Evolutionary conservation across 805 yeast species (phyloP).

Genomic region (Saccharomycopsis sp.): DNA sequence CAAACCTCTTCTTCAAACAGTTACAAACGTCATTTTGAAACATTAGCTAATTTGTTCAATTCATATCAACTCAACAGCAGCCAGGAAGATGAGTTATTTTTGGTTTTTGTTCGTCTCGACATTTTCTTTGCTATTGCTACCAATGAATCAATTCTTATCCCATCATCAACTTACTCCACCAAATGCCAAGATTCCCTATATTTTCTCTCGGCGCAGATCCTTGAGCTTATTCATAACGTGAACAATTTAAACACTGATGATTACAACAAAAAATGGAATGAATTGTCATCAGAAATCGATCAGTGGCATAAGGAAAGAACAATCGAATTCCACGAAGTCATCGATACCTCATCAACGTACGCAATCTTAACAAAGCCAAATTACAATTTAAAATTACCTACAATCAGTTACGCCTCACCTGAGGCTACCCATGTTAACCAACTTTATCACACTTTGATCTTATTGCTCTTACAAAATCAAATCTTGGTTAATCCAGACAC

Average conservation of each 20-base stretch:
- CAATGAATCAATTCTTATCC: slow-evolving; percentile 8
- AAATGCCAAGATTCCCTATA: too few relatives aligned
- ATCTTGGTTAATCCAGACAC: slow-evolving; percentile 3
- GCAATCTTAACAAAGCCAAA: too few relatives aligned
- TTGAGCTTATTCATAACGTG: slow-evolving; percentile 6
- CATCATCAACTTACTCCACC: neutral
- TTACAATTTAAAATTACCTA: slow-evolving; percentile 10
- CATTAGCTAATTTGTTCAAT: slow-evolving; percentile 8
- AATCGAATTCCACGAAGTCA: slow-evolving; percentile 4
- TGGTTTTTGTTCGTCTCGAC: slow-evolving; percentile 16
- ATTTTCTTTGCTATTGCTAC: slow-evolving; percentile 10
- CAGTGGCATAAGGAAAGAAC: slow-evolving; percentile 11
- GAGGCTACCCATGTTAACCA: slow-evolving; percentile 7
- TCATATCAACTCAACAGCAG: slow-evolving; percentile 3
- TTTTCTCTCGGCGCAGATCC: slow-evolving; percentile 5
- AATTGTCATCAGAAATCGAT: slow-evolving; percentile 2
- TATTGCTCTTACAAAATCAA: slow-evolving; percentile 4
- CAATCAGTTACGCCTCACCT: slow-evolving; percentile 3
- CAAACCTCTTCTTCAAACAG: slow-evolving; percentile 7
- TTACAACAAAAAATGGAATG: slow-evolving; percentile 8
- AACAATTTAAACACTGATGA: neutral
- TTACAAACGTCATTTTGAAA: slow-evolving; percentile 9
- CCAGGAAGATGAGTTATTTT: slow-evolving; percentile 8
- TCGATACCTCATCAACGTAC: neutral
- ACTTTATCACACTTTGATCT: slow-evolving; percentile 8